phyloP scores from a whole-genome alignment of 1,139 yeast genomes.

The Pichia cactophila region DNA sequence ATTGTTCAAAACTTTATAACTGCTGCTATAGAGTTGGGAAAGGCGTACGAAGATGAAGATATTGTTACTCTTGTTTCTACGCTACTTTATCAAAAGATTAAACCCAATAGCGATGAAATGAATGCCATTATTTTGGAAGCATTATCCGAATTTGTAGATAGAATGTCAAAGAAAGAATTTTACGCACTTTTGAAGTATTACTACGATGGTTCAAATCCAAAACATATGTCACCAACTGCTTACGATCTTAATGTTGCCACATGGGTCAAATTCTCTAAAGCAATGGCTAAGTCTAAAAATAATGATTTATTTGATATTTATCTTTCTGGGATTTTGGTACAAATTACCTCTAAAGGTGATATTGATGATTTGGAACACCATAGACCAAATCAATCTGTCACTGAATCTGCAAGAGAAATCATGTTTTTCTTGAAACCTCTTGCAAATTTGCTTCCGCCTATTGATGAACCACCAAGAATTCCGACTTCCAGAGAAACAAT shows the following conservation, averaged over 20 bases:
- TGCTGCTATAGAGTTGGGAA: conserved; percentile 66
- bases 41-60: conserved; percentile 61
- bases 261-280: conserved; percentile 45
- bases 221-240: conserved; percentile 29
- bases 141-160: conserved; percentile 50
- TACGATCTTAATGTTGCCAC: conserved; percentile 39
- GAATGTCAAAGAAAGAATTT: conserved; percentile 55
- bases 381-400: conserved; percentile 70
- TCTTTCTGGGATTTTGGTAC: conserved; percentile 56
- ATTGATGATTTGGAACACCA: conserved; percentile 74
- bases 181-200: conserved; percentile 41
- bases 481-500: conserved; percentile 41
- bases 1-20: conserved; percentile 57
- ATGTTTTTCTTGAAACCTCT: conserved; percentile 63
- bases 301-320: conserved; percentile 50
- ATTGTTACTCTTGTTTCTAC: conserved; percentile 79
- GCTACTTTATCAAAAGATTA: conserved; percentile 74
- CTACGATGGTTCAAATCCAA: conserved; percentile 29
- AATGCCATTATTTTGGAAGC: conserved; percentile 44
- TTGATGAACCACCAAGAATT: conserved; percentile 36
- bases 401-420: conserved; percentile 71
- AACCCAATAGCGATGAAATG: conserved; percentile 26
- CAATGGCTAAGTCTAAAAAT: conserved; percentile 27
- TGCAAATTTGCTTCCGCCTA: conserved; percentile 63
- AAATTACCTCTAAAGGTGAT: conserved; percentile 74